Conservation (phyloP, 1,284 basidiomycete genomes). For the Lignosus rhinocerotis region DNA sequence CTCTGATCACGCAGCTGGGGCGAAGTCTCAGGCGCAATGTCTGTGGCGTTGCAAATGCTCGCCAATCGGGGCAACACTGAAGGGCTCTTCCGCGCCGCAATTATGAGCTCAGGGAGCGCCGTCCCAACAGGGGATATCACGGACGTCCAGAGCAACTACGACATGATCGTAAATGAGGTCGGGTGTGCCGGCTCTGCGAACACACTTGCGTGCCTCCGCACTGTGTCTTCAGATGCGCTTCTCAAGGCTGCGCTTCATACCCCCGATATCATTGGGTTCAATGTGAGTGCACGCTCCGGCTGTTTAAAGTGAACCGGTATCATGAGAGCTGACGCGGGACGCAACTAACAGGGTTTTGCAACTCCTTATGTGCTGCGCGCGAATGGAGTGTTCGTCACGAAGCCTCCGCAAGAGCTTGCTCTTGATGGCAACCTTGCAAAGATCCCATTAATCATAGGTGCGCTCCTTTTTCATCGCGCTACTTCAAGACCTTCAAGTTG, state of each 20-base stretch:
- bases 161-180: constrained; percentile 33
- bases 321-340: not conserved
- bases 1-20: constrained; percentile 35
- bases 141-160: constrained; percentile 35
- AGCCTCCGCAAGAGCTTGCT: constrained; percentile 30
- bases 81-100: constrained; percentile 37
- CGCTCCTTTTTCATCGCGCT: no score
- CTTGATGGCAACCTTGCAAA: constrained; percentile 31
- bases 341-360: not conserved
- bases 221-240: not conserved
- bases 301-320: not conserved
- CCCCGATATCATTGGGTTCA: not conserved
- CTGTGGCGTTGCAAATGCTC: constrained; percentile 35
- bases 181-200: constrained; percentile 27
- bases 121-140: constrained; percentile 33
- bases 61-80: constrained; percentile 33
- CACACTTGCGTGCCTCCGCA: not conserved
- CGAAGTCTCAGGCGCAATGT: constrained; percentile 42
- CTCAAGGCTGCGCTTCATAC: not conserved
- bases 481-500: not conserved
- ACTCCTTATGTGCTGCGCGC: constrained; percentile 37
- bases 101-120: constrained; percentile 40
- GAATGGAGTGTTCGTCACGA: constrained; percentile 38
- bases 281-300: not conserved
- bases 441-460: constrained; percentile 35